Conservation (phyloP, 1,284 basidiomycete species). For the Irpex lacteus region DNA sequence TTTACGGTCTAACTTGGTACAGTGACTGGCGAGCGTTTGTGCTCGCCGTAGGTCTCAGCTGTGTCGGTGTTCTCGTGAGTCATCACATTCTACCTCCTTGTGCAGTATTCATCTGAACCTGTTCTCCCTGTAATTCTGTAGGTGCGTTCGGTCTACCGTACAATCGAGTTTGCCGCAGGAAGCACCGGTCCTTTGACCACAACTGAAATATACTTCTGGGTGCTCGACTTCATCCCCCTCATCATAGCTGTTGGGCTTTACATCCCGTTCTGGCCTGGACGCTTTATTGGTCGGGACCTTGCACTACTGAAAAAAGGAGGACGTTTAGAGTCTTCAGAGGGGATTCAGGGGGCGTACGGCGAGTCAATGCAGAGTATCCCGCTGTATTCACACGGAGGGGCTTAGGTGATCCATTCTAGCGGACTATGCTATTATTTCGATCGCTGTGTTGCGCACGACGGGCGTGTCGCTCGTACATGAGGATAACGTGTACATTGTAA, state of each 20-base stretch:
- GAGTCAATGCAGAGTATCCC: not conserved
- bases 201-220: conserved; percentile 56
- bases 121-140: conserved; percentile 19
- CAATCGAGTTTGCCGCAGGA: conserved; percentile 23
- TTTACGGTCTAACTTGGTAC: conserved; percentile 38
- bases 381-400: not conserved
- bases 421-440: not conserved
- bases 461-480: not conserved
- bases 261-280: conserved; percentile 58
- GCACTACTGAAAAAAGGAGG: not conserved
- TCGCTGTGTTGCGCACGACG: not conserved
- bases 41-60: conserved; percentile 52
- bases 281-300: conserved; percentile 40
- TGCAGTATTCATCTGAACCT: not conserved
- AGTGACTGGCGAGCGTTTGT: conserved; percentile 61
- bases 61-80: conserved; percentile 59
- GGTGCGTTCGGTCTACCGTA: conserved; percentile 70
- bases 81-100: not conserved
- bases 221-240: conserved; percentile 63
- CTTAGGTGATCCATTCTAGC: not conserved
- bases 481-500: no score
- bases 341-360: not conserved
- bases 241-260: conserved; percentile 58
- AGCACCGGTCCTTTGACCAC: conserved; percentile 51
- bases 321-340: not conserved